Evolutionary conservation across 768 basidiomycete species (phyloP).

Genomic region (Paxillus ammoniavirescens): DNA sequence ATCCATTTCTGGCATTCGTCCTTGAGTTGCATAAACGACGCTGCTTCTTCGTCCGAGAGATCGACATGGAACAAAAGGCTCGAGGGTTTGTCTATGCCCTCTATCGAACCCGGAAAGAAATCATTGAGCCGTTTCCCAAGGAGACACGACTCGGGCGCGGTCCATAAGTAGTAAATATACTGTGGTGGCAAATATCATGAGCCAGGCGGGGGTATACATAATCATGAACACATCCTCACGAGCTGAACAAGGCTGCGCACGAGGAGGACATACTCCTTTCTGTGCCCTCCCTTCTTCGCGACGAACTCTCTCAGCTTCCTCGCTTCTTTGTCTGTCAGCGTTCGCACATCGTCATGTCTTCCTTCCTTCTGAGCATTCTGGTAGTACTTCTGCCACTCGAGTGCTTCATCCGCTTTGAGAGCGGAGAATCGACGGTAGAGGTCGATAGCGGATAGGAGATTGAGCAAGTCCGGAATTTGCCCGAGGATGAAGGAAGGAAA

Average conservation of each 20-base stretch:
- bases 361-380: slow-evolving; percentile 2
- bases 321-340: slow-evolving; percentile 19
- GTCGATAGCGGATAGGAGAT: slow-evolving; percentile 24
- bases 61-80: slow-evolving; percentile 21
- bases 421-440: slow-evolving; percentile 17
- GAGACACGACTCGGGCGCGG: slow-evolving; percentile 26
- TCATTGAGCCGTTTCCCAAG: slow-evolving; percentile 19
- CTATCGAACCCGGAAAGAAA: slow-evolving; percentile 29
- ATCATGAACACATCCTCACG: slow-evolving; percentile 9
- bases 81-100: slow-evolving; percentile 12
- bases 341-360: slow-evolving; percentile 9
- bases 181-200: neutral
- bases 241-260: slow-evolving; percentile 18
- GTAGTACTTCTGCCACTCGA: slow-evolving; percentile 28
- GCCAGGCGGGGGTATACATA: neutral
- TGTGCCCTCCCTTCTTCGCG: slow-evolving; percentile 9
- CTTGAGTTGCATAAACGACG: slow-evolving; percentile 14
- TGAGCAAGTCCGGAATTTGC: slow-evolving; percentile 30
- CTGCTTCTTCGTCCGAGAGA: slow-evolving; percentile 23
- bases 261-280: slow-evolving; percentile 24
- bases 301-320: slow-evolving; percentile 9
- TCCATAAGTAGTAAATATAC: slow-evolving; percentile 30
- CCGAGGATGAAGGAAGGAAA: slow-evolving; percentile 28
- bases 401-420: slow-evolving; percentile 15
- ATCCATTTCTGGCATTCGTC: slow-evolving; percentile 20